Conservation (phyloP, 2,329 filamentous ascomycete genomes). For the Paraconiothyrium brasiliense region DNA sequence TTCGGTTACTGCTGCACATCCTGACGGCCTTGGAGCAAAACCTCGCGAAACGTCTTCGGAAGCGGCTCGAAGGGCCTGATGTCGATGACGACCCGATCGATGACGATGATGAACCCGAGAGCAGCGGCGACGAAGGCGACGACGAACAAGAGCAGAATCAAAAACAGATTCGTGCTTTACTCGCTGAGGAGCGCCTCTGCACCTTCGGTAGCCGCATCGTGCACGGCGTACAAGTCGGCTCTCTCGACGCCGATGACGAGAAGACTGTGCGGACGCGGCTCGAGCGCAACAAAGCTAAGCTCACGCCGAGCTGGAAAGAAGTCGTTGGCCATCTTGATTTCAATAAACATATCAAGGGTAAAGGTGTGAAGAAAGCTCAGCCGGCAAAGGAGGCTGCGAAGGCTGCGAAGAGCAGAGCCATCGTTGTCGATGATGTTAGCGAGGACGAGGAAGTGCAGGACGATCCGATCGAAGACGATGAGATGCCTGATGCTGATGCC, state of each 20-base stretch:
- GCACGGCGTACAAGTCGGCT: slow-evolving; percentile 77
- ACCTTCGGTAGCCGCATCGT: slow-evolving; percentile 87
- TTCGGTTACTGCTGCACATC: slow-evolving; percentile 75
- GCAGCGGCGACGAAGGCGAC: slow-evolving; percentile 64
- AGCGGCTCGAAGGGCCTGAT: slow-evolving; percentile 53
- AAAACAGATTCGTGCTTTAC: slow-evolving; percentile 70
- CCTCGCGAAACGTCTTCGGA: slow-evolving; percentile 54
- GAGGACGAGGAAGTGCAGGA: slow-evolving; percentile 43
- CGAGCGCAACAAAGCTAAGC: slow-evolving; percentile 77
- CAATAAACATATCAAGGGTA: slow-evolving; percentile 58
- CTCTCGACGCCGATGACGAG: slow-evolving; percentile 68
- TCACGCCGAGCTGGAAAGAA: slow-evolving; percentile 87
- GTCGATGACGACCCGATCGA: slow-evolving; percentile 79
- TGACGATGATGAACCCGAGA: slow-evolving; percentile 69
- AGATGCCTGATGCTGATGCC: slow-evolving; percentile 43
- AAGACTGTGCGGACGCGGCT: slow-evolving; percentile 73
- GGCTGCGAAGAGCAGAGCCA: slow-evolving; percentile 53
- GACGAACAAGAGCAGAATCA: slow-evolving; percentile 56
- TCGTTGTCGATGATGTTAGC: slow-evolving; percentile 44
- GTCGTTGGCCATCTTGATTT: slow-evolving; percentile 80
- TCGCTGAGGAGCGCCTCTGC: slow-evolving; percentile 86
- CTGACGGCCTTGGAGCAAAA: slow-evolving; percentile 80
- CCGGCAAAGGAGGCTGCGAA: slow-evolving; percentile 42
- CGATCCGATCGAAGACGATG: slow-evolving; percentile 50
- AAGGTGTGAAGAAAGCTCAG: slow-evolving; percentile 44